Percentiles rank a stretch among this genome's conserved stretches.
phyloP scores from a whole-genome alignment of 148 eudicot genomes.

The Chenopodium formosanum region DNA sequence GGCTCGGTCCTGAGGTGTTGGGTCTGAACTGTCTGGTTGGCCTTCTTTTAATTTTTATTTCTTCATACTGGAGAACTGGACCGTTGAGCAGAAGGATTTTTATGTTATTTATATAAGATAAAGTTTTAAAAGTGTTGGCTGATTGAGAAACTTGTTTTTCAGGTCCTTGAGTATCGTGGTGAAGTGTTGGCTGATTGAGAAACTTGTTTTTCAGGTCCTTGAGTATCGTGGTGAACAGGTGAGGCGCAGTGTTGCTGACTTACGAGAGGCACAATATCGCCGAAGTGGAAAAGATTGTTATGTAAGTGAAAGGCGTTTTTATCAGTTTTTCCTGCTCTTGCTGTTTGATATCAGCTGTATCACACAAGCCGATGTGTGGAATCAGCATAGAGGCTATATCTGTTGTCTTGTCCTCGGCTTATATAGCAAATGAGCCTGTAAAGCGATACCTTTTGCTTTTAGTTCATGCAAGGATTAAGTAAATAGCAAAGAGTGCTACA shows the following conservation, averaged over 20 bases:
- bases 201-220: slow-evolving; percentile 52
- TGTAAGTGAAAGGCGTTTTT: slow-evolving; percentile 47
- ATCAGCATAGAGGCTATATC: neutral
- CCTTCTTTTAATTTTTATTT: neutral
- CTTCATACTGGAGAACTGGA: neutral
- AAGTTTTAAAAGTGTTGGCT: neutral
- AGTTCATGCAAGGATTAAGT: neutral
- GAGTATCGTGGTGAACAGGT: slow-evolving; percentile 98
- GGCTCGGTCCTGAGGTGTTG: neutral
- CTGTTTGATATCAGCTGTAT: neutral
- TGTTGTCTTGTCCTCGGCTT: neutral
- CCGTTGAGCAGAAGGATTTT: no score
- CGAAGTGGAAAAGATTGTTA: slow-evolving; percentile 94
- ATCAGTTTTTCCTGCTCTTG: neutral
- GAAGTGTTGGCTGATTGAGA: slow-evolving; percentile 29
- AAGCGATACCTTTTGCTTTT: neutral
- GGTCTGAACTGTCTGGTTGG: neutral
- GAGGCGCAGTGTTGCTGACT: slow-evolving; percentile 85
- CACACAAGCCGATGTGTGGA: neutral
- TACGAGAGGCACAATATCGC: slow-evolving; percentile 74
- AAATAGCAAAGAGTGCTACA: neutral
- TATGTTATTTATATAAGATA: no score
- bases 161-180: slow-evolving; percentile 96
- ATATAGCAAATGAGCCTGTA: neutral
- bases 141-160: slow-evolving; percentile 20